Conservation (phyloP, 2,329 filamentous ascomycete genomes). For the Claviceps maximensis region DNA sequence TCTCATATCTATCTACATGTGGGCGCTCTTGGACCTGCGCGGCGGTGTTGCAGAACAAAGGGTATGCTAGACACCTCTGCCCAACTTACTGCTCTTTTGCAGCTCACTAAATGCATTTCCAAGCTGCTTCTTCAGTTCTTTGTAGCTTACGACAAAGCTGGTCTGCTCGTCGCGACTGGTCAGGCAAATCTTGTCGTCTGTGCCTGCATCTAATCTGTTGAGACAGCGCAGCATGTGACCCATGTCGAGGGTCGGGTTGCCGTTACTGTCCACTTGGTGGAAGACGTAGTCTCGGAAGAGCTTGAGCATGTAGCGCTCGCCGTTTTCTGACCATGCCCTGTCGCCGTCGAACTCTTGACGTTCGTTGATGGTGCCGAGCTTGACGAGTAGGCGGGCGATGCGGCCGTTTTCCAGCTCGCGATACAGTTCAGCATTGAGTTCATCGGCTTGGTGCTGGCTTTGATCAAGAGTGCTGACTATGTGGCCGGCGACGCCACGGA, state of each 20-base stretch:
- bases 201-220: constrained; percentile 85
- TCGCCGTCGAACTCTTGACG: constrained; percentile 73
- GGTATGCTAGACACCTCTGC: constrained; percentile 21
- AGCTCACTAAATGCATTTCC: constrained; percentile 45
- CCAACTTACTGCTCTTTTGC: constrained; percentile 30
- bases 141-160: constrained; percentile 77
- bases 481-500: constrained; percentile 66
- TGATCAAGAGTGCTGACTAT: constrained; percentile 64
- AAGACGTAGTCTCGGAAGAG: constrained; percentile 96
- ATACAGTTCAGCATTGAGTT: constrained; percentile 55
- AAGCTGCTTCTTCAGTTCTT: constrained; percentile 64
- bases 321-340: constrained; percentile 76
- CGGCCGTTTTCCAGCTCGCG: constrained; percentile 85
- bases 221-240: constrained; percentile 77
- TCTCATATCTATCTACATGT: constrained; percentile 3
- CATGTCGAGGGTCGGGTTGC: constrained; percentile 71
- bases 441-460: constrained; percentile 66
- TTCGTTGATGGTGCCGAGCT: constrained; percentile 81
- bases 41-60: background rate
- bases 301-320: constrained; percentile 84
- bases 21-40: constrained; percentile 3
- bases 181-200: constrained; percentile 73
- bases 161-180: constrained; percentile 85
- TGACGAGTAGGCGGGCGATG: constrained; percentile 63
- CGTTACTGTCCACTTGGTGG: constrained; percentile 80